Percentiles rank a stretch among this genome's conserved stretches.
Evolutionary conservation across 129 eudicot species (phyloP).

Genomic region (Oenanthe sinensis): DNA sequence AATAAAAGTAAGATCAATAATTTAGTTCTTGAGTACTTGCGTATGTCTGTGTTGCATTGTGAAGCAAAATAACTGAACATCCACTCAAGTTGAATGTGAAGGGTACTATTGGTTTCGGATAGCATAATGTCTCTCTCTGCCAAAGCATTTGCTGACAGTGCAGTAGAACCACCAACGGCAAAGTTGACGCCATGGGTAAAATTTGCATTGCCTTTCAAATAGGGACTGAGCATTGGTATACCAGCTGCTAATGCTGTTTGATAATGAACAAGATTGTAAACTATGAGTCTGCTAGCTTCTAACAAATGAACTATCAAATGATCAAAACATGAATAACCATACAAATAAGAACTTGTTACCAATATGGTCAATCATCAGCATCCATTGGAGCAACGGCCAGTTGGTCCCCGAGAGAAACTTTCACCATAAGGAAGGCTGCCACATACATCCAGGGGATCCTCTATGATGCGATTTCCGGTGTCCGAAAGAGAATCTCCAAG

Average conservation of each 20-base stretch:
- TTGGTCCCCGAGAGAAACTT: slow-evolving; percentile 8
- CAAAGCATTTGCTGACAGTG: slow-evolving; percentile 4
- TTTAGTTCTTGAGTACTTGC: neutral
- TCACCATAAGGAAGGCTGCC: slow-evolving; percentile 24
- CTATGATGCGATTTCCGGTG: slow-evolving; percentile 18
- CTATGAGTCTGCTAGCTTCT: too few species aligned
- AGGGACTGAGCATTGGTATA: neutral
- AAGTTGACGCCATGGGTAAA: neutral
- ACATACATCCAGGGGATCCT: neutral
- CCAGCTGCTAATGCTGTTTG: neutral
- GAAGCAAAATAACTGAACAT: slow-evolving; percentile 12
- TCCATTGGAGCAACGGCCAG: slow-evolving; percentile 29
- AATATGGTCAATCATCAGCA: slow-evolving; percentile 8
- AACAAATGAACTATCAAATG: too few species aligned
- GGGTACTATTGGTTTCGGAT: neutral
- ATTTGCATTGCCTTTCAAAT: neutral
- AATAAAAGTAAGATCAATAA: neutral
- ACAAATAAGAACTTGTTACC: neutral
- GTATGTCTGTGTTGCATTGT: slow-evolving; percentile 1
- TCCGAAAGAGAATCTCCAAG: slow-evolving; percentile 21
- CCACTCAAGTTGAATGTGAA: slow-evolving; percentile 23
- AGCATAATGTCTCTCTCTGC: neutral
- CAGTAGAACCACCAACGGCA: neutral
- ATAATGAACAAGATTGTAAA: neutral
- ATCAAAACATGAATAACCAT: too few species aligned